Conservation (phyloP, 2,329 filamentous ascomycete species). For the Fusarium scirpi region DNA sequence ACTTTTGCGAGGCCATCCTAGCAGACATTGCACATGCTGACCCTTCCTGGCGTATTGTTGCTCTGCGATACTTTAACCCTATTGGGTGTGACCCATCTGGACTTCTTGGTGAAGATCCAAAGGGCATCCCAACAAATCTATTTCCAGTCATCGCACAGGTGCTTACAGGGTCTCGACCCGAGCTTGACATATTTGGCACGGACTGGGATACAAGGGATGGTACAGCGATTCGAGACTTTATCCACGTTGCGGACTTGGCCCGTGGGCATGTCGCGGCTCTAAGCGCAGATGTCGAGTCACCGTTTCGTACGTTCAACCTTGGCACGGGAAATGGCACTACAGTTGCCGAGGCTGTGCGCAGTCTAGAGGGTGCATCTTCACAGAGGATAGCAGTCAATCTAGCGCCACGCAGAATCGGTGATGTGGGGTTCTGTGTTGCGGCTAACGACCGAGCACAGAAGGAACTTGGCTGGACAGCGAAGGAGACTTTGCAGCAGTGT, state of each 20-base stretch:
- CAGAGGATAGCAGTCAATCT: background rate
- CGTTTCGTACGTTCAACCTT: constrained; percentile 60
- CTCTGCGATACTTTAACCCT: constrained; percentile 76
- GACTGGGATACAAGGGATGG: constrained; percentile 75
- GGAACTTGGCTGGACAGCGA: constrained; percentile 5
- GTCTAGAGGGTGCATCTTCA: constrained; percentile 53
- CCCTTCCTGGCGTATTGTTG: constrained; percentile 71
- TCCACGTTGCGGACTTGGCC: constrained; percentile 74
- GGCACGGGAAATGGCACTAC: constrained; percentile 60
- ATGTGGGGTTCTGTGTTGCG: constrained; percentile 10
- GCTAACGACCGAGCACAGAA: constrained; percentile 4
- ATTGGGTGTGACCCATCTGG: constrained; percentile 74
- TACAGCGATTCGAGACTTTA: constrained; percentile 76
- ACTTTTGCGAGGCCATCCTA: constrained; percentile 75
- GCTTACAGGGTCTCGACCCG: constrained; percentile 64
- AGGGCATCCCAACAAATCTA: constrained; percentile 71
- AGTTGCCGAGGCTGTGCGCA: constrained; percentile 58
- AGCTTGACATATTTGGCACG: constrained; percentile 70
- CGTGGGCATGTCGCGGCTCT: constrained; percentile 73
- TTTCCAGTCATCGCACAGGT: constrained; percentile 73
- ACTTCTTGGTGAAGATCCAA: constrained; percentile 73
- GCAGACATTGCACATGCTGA: constrained; percentile 71
- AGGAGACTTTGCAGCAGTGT: background rate
- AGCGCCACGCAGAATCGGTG: background rate
- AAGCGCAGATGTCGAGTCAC: constrained; percentile 45